These are phyloP conservation scores for Mycosphaerella sp. DNA, from an alignment of 2,329 filamentous ascomycete genomes.

Conservation along the genomic window DNA sequence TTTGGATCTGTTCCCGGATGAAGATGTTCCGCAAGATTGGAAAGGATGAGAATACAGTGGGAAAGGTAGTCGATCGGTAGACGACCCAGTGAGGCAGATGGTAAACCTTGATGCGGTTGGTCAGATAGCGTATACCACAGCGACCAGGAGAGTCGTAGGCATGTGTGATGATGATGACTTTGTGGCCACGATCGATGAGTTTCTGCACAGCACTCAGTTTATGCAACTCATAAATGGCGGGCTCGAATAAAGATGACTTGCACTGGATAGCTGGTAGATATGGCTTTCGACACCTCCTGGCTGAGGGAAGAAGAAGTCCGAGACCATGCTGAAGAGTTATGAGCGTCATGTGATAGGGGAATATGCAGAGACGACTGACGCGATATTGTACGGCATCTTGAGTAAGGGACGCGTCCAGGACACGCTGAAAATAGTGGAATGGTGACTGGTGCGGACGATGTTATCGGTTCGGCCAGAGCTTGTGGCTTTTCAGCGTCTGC, in stretches of 20 bases:
- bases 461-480: slow-evolving; percentile 10
- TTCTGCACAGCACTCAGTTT: slow-evolving; percentile 49
- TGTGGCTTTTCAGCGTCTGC: slow-evolving; percentile 5
- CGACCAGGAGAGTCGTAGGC: slow-evolving; percentile 66
- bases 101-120: slow-evolving; percentile 97
- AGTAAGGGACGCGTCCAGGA: not conserved
- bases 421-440: not conserved
- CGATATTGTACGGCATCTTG: slow-evolving; percentile 64
- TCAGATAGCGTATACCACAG: slow-evolving; percentile 88
- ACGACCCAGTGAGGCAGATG: slow-evolving; percentile 95
- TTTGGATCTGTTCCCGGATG: slow-evolving; percentile 89
- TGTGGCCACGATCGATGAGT: slow-evolving; percentile 94
- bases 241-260: slow-evolving; percentile 31
- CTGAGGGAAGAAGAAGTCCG: slow-evolving; percentile 99
- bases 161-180: slow-evolving; percentile 96
- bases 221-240: not conserved
- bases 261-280: slow-evolving; percentile 91
- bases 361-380: slow-evolving; percentile 42
- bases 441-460: not conserved
- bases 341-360: not conserved
- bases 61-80: slow-evolving; percentile 87
- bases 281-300: slow-evolving; percentile 94
- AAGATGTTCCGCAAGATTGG: slow-evolving; percentile 96
- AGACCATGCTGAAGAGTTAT: slow-evolving; percentile 64
- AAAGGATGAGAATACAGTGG: slow-evolving; percentile 97